These are phyloP conservation scores for Torrubiella hemipterigena DNA, from an alignment of 2,329 filamentous ascomycete species.

Conservation along the genomic window DNA sequence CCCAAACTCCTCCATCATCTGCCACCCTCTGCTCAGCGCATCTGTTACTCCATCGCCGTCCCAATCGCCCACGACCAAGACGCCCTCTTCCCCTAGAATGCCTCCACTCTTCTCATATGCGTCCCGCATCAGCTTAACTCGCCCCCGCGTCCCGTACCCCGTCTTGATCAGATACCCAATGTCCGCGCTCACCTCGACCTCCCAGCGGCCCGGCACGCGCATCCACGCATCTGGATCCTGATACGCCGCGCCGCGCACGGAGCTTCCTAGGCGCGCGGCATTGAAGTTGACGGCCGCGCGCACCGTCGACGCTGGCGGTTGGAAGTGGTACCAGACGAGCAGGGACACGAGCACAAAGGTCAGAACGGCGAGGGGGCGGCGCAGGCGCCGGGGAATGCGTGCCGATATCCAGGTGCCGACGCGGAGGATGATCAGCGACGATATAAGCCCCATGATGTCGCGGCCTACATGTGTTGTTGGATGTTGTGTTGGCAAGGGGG, in stretches of 20 bases:
- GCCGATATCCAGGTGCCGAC: no score
- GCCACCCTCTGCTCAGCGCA: conserved; percentile 12
- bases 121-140: conserved; percentile 32
- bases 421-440: no score
- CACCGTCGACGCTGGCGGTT: conserved; percentile 20
- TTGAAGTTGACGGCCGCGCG: conserved; percentile 23
- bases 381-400: conserved; percentile 15
- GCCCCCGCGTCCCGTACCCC: conserved; percentile 39
- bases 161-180: conserved; percentile 43
- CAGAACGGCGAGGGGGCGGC: conserved; percentile 14
- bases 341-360: conserved; percentile 13
- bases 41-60: conserved; percentile 22
- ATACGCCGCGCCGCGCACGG: conserved; percentile 15
- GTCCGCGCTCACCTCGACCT: conserved; percentile 31
- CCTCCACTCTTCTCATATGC: conserved; percentile 23
- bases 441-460: no score
- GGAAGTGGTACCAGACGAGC: conserved; percentile 14
- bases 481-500: no score
- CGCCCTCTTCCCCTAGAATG: conserved; percentile 23
- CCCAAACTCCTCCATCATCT: conserved; percentile 20
- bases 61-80: conserved; percentile 40
- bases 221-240: conserved; percentile 29
- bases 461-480: no score
- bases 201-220: conserved; percentile 22
- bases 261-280: conserved; percentile 16